Conservation (phyloP, 257 asterid genomes). For the Primulina tabacum region DNA sequence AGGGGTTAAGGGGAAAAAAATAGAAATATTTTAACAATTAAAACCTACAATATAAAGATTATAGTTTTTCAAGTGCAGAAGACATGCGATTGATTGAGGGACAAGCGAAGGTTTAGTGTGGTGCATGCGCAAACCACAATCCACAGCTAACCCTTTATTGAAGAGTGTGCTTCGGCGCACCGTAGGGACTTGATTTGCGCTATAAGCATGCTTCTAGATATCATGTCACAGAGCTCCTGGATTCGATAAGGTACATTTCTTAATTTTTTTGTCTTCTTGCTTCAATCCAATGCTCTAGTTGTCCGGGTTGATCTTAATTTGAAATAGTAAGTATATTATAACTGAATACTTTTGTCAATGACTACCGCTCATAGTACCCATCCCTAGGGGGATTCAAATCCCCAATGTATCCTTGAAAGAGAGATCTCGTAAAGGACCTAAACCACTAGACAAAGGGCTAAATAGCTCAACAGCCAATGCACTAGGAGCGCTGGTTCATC, state of each 20-base stretch:
- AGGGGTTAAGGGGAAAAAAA: neutral
- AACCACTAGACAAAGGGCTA: neutral
- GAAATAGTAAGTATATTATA: neutral
- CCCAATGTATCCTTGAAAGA: neutral
- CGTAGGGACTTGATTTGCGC: too few relatives aligned
- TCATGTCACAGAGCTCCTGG: neutral
- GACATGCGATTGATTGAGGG: neutral
- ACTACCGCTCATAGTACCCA: too few relatives aligned
- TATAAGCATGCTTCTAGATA: neutral
- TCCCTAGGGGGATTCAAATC: too few relatives aligned
- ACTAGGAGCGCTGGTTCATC: neutral
- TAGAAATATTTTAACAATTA: neutral
- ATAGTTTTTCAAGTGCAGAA: constrained; percentile 2
- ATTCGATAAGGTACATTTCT: neutral
- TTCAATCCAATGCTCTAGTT: neutral
- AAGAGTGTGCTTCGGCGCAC: too few relatives aligned
- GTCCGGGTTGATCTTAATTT: neutral
- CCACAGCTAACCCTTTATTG: too few relatives aligned
- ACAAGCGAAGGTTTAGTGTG: too few relatives aligned
- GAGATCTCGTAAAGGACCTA: neutral
- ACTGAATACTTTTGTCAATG: too few relatives aligned
- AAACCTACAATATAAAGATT: constrained; percentile 7
- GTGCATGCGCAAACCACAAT: too few relatives aligned
- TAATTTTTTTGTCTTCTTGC: neutral
- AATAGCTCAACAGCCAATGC: neutral